These are phyloP conservation scores for Ashbya aceris DNA, from an alignment of 1,139 yeast species.

Conservation along the genomic window DNA sequence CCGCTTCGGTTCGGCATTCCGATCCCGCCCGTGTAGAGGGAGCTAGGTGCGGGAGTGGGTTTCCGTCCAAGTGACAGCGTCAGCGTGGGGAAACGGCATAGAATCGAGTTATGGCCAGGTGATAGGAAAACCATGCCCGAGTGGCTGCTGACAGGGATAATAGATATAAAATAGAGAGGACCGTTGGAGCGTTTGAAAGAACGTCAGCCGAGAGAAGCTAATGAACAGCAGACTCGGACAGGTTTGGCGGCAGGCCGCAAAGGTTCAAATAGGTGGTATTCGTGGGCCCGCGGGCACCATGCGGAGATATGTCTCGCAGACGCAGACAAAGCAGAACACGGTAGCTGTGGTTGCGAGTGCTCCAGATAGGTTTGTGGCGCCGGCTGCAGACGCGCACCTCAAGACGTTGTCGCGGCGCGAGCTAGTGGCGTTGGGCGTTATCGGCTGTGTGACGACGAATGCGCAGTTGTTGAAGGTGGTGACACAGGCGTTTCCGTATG, in stretches of 20 bases:
- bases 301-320: slow-evolving; percentile 13
- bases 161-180: not conserved
- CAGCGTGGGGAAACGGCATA: not conserved
- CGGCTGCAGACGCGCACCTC: slow-evolving; percentile 25
- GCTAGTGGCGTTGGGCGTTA: slow-evolving; percentile 52
- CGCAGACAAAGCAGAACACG: slow-evolving; percentile 12
- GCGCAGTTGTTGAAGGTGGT: slow-evolving; percentile 52
- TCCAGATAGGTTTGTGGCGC: slow-evolving; percentile 12
- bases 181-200: no score
- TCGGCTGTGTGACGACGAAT: slow-evolving; percentile 59
- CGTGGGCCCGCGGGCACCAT: not conserved
- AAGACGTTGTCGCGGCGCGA: slow-evolving; percentile 30
- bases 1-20: no score
- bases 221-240: no score
- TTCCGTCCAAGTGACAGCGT: not conserved
- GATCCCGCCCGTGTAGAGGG: not conserved
- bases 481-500: slow-evolving; percentile 60
- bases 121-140: not conserved
- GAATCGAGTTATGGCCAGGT: not conserved
- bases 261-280: not conserved
- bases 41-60: not conserved
- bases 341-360: slow-evolving; percentile 2
- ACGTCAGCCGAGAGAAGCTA: no score
- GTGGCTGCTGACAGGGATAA: not conserved
- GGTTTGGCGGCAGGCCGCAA: not conserved